Base-by-base conservation (phyloP, 2,329 filamentous ascomycete species). In the Tolypocladium sp. region DNA sequence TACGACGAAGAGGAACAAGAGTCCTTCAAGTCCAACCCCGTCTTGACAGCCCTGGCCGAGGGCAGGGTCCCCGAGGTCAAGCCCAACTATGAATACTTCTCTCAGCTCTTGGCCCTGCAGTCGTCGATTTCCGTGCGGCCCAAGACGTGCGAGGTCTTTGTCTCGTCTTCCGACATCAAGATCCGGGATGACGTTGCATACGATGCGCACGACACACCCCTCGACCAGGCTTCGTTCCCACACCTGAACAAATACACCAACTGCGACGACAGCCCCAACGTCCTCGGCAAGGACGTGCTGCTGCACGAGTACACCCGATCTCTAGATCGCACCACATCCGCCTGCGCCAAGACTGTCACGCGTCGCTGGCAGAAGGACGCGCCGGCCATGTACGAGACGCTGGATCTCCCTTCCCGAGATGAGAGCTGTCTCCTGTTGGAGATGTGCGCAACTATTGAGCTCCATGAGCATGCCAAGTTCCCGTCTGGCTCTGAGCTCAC, bases 1-100 rank as follows among this genome's bases (percentile, higher is more conserved):
- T 76, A 74, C 60, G 73, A 76, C 44, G 73, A 76, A 33, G 73
- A 76, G 56, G 73, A 75, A 63, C 73, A 75, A 59, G 73, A 76
- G 67, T 86, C 83, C 9, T 84, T 87, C 76, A 87, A 87, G 72
- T 81, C 83, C 60, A 85, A 88, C 69, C 78, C 83, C 4, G 82
- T 86, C n/a, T 74, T 88, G 61, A 80, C 79, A 59, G 84, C 85
- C 10, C 76, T 88, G 40, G 79, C 83, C 10, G 79, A 86, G 65
- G 78, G 78, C 27, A 76, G 79, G 35, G 75, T 85, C 44, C 82
- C 83, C 1, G 79, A 82, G 35, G 82, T 85, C 65, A 77, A 79
- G 64, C 82, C 82, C 55, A 85, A 85, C 71, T 86, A 85, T 64
- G 81, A 84, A 59, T 85, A 86, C 71, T 85, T 85, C 65, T 77